phyloP scores from a whole-genome alignment of 805 yeast species.

The Candida ovalis region DNA sequence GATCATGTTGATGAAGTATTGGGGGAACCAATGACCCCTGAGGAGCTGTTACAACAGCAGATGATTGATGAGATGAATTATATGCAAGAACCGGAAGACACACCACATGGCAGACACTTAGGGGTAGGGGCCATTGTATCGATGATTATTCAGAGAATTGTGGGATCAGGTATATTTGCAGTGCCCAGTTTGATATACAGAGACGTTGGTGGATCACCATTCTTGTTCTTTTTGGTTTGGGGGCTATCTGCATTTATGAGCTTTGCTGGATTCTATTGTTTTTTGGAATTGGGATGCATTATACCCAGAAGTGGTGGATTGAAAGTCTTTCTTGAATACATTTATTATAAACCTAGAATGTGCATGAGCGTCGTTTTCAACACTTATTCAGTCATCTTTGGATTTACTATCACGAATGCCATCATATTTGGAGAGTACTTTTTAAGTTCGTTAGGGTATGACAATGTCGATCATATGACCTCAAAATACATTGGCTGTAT shows the following conservation, averaged over 20 bases:
- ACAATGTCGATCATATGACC: slow-evolving; percentile 33
- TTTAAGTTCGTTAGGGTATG: slow-evolving; percentile 41
- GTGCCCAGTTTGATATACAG: slow-evolving; percentile 63
- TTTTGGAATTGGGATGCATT: slow-evolving; percentile 65
- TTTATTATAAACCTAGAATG: slow-evolving; percentile 57
- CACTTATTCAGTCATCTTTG: slow-evolving; percentile 45
- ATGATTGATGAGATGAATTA: slow-evolving; percentile 22
- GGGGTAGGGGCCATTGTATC: slow-evolving; percentile 66
- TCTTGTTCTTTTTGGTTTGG: slow-evolving; percentile 62
- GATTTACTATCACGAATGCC: slow-evolving; percentile 48
- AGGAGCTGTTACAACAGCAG: slow-evolving; percentile 11
- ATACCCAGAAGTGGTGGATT: slow-evolving; percentile 75
- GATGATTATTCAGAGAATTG: slow-evolving; percentile 61
- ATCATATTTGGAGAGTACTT: slow-evolving; percentile 54
- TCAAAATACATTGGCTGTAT: slow-evolving; percentile 41
- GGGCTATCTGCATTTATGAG: slow-evolving; percentile 55
- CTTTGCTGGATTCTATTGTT: slow-evolving; percentile 63
- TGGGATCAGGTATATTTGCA: slow-evolving; percentile 79
- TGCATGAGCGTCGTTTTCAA: slow-evolving; percentile 45
- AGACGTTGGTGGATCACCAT: slow-evolving; percentile 66
- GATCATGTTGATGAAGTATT: background rate
- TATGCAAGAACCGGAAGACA: slow-evolving; percentile 37
- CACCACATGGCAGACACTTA: slow-evolving; percentile 73
- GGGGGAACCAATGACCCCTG: slow-evolving; percentile 4
- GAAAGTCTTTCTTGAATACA: slow-evolving; percentile 66